Conservation (phyloP, 805 yeast species). For the Kregervanrija fluxuum region DNA sequence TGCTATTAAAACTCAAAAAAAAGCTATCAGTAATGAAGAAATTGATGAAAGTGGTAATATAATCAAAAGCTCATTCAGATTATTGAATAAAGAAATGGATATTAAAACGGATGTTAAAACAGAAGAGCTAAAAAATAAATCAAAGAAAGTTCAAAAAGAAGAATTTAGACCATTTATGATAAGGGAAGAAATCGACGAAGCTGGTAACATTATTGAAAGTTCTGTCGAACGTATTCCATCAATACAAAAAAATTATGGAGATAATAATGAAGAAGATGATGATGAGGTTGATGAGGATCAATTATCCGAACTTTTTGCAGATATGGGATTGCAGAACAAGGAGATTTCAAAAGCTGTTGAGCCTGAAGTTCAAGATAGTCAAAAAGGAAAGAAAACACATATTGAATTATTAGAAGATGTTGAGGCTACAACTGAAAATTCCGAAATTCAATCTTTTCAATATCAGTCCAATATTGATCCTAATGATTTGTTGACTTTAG, state of each 20-base stretch:
- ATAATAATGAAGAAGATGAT: conserved; percentile 6
- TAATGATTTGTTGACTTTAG: conserved; percentile 45
- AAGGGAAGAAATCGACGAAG: conserved; percentile 72
- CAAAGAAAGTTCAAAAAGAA: not conserved
- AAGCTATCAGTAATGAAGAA: conserved; percentile 34
- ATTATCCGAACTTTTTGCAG: conserved; percentile 26
- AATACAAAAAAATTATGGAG: conserved; percentile 10
- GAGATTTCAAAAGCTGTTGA: conserved; percentile 1
- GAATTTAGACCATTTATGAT: conserved; percentile 51
- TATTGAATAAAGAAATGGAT: not conserved
- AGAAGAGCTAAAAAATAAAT: conserved; percentile 10
- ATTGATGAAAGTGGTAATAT: conserved; percentile 10
- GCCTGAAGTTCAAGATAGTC: not conserved
- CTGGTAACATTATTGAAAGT: conserved; percentile 55
- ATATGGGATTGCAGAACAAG: conserved; percentile 26
- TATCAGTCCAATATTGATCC: conserved; percentile 30
- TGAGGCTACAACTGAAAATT: not conserved
- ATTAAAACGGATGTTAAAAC: not conserved
- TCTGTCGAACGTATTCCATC: conserved; percentile 28
- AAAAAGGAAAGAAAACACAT: not conserved
- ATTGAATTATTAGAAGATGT: conserved; percentile 4
- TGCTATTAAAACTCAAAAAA: not conserved
- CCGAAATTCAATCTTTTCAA: not conserved
- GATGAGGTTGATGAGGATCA: conserved; percentile 24
- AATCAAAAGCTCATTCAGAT: conserved; percentile 2